These are phyloP conservation scores for Podochytrium sp. DNA, from an alignment of 192 early-diverging fungal species.

Conservation along the genomic window DNA sequence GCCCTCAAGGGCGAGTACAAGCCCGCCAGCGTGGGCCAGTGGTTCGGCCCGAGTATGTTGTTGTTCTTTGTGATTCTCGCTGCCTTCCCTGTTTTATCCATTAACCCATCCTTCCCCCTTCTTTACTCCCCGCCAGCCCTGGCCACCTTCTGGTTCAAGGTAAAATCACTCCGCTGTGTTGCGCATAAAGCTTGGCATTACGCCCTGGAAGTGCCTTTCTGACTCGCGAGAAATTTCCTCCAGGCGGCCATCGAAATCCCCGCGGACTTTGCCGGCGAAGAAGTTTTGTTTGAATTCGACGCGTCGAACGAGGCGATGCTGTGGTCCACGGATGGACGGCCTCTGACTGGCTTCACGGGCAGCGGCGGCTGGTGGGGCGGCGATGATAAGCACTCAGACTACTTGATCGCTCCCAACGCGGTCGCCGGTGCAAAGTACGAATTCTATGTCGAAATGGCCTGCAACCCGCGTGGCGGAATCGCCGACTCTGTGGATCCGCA, in stretches of 20 bases:
- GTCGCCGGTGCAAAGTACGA: conserved; percentile 52
- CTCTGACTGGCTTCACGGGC: conserved; percentile 90
- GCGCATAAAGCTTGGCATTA: neutral
- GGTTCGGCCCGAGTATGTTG: conserved; percentile 74
- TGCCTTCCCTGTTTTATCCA: neutral
- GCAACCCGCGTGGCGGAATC: conserved; percentile 91
- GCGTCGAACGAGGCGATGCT: conserved; percentile 86
- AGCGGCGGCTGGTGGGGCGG: conserved; percentile 57
- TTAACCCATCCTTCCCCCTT: neutral
- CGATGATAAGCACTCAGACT: conserved; percentile 60
- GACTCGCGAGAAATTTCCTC: neutral
- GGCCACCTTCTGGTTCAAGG: conserved; percentile 50
- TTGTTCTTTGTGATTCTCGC: neutral
- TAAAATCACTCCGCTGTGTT: neutral
- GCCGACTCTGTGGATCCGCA: conserved; percentile 70
- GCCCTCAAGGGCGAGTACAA: conserved; percentile 72
- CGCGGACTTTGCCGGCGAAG: conserved; percentile 64
- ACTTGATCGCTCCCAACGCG: conserved; percentile 52
- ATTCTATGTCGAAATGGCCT: conserved; percentile 88
- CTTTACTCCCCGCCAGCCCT: conserved; percentile 2
- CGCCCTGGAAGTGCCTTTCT: neutral
- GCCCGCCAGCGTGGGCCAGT: conserved; percentile 71
- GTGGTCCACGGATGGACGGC: conserved; percentile 82
- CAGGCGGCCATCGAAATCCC: conserved; percentile 74
- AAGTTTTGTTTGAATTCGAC: conserved; percentile 88